phyloP scores from a whole-genome alignment of 768 basidiomycete species.

The Lentinula guzmanii region DNA sequence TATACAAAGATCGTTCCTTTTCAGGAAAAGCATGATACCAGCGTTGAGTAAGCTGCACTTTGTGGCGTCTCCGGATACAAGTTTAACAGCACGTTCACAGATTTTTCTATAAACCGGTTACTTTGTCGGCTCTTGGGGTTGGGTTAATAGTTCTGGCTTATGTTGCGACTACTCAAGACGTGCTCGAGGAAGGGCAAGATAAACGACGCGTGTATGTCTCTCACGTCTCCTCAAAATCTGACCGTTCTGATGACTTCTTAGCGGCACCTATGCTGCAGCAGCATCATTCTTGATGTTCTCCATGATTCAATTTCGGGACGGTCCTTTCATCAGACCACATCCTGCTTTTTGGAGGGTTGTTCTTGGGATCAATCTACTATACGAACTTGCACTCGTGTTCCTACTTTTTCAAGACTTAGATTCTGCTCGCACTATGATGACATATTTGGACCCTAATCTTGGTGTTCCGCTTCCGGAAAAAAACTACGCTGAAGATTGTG shows the following conservation, averaged over 20 bases:
- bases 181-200: conserved; percentile 78
- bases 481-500: conserved; percentile 79
- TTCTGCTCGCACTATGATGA: conserved; percentile 76
- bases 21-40: conserved; percentile 78
- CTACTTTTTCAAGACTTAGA: conserved; percentile 79
- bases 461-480: conserved; percentile 77
- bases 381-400: conserved; percentile 79
- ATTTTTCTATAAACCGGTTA: conserved; percentile 84
- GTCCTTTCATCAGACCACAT: conserved; percentile 84
- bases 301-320: conserved; percentile 86
- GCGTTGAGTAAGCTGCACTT: conserved; percentile 60
- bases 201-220: conserved; percentile 69
- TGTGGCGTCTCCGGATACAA: not conserved
- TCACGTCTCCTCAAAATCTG: conserved; percentile 7
- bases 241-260: conserved; percentile 20
- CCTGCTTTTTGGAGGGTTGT: conserved; percentile 82
- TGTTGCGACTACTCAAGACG: conserved; percentile 76
- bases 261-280: conserved; percentile 73
- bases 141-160: conserved; percentile 71
- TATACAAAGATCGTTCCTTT: conserved; percentile 82
- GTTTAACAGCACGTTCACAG: conserved; percentile 26
- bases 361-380: conserved; percentile 76
- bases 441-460: conserved; percentile 64
- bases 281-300: conserved; percentile 75
- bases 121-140: conserved; percentile 63